Conservation (phyloP, 768 basidiomycete genomes). For the Cystobasidiopsis lactophilus region DNA sequence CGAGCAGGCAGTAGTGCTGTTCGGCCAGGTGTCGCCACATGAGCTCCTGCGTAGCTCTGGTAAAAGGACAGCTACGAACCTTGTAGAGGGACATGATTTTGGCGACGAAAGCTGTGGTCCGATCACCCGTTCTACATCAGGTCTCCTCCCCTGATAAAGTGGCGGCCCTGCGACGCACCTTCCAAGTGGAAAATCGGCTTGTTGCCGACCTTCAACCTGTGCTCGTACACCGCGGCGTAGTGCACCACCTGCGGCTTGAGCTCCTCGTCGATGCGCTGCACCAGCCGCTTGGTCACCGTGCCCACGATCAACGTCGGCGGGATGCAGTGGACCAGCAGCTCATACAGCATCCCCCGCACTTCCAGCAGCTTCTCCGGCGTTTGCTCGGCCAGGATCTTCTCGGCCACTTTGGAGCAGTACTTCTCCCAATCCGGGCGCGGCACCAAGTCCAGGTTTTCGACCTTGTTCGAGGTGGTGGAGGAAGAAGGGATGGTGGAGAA, state of each 20-base stretch:
- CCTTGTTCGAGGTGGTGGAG: conserved; percentile 8
- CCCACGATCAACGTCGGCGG: conserved; percentile 78
- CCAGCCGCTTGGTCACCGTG: conserved; percentile 72
- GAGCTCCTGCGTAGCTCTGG: too few relatives aligned
- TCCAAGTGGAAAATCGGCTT: conserved; percentile 94
- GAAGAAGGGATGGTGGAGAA: conserved; percentile 13
- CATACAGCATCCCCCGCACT: conserved; percentile 79
- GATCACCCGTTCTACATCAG: too few relatives aligned
- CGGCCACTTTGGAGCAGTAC: conserved; percentile 78
- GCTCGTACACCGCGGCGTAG: conserved; percentile 87
- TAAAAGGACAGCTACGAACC: too few relatives aligned
- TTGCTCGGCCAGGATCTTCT: conserved; percentile 73
- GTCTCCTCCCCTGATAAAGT: not conserved
- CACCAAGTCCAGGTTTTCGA: conserved; percentile 14
- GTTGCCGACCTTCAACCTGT: conserved; percentile 79
- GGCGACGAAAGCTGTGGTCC: conserved; percentile 61
- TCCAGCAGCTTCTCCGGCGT: conserved; percentile 72
- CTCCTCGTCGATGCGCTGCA: conserved; percentile 68
- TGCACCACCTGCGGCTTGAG: conserved; percentile 86
- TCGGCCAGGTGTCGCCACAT: too few relatives aligned
- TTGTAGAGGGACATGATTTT: conserved; percentile 54
- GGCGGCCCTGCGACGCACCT: conserved; percentile 9
- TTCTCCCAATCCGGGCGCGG: conserved; percentile 98
- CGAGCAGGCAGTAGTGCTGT: too few relatives aligned
- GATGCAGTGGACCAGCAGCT: conserved; percentile 88